Percentiles rank a stretch among this genome's conserved stretches.
These are phyloP conservation scores for Colletotrichum sp. DNA, from an alignment of 2,329 filamentous ascomycete species.

Conservation along the genomic window DNA sequence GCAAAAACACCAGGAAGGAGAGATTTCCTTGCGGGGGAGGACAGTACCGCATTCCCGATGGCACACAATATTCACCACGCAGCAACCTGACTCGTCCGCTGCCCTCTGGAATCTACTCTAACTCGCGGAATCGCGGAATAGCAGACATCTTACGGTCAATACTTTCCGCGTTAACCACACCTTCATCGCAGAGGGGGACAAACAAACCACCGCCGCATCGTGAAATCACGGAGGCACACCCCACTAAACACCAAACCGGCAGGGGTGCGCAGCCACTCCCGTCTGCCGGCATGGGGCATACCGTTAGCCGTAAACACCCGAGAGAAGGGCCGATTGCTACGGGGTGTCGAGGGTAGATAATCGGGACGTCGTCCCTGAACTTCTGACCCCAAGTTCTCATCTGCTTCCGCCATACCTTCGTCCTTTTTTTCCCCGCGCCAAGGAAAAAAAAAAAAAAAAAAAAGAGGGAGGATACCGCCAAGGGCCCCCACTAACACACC, in stretches of 20 bases:
- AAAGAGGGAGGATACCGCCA: no score
- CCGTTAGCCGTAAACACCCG: slow-evolving; percentile 14
- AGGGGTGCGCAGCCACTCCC: neutral
- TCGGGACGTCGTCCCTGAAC: slow-evolving; percentile 11
- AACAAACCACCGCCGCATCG: neutral
- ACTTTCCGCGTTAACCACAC: neutral
- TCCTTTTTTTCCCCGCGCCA: neutral
- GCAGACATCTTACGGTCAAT: neutral
- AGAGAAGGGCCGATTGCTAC: slow-evolving; percentile 20
- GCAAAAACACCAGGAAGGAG: rapidly evolving
- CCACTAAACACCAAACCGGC: neutral
- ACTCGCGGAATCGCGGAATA: neutral
- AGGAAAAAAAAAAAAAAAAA: no score
- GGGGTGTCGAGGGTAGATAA: slow-evolving; percentile 15
- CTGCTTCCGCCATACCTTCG: no score
- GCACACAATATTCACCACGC: no score
- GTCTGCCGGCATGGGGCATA: slow-evolving; percentile 10
- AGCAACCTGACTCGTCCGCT: no score
- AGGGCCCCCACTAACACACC: no score
- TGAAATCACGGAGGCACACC: neutral
- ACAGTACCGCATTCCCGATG: neutral
- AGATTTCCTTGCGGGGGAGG: neutral
- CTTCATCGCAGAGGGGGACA: neutral
- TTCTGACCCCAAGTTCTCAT: no score
- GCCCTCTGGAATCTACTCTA: no score